Evolutionary conservation across 768 basidiomycete genomes (phyloP).

Genomic region (Amanita rimosa): DNA sequence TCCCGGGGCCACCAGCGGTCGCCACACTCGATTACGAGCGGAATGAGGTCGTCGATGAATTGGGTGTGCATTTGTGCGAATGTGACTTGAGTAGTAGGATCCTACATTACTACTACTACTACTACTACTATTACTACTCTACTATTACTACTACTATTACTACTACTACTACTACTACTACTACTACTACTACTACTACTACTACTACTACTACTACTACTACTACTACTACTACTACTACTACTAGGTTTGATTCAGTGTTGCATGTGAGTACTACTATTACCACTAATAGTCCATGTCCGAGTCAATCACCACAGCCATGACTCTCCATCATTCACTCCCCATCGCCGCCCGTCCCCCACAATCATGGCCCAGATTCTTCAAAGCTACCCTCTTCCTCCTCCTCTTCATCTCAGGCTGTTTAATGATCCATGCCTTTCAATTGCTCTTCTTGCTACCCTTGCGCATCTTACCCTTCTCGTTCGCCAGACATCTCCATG

Average conservation of each 20-base stretch:
- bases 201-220: too few species aligned
- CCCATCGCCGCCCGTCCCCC: constrained; percentile 44
- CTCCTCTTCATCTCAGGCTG: constrained; percentile 53
- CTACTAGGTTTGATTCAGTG: too few species aligned
- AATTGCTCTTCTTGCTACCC: constrained; percentile 62
- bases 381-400: constrained; percentile 40
- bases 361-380: constrained; percentile 37
- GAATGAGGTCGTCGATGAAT: constrained; percentile 41
- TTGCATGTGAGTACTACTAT: too few species aligned
- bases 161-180: too few species aligned
- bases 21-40: constrained; percentile 35
- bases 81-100: not conserved
- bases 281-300: too few species aligned
- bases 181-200: too few species aligned
- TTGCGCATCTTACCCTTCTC: constrained; percentile 53
- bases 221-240: too few species aligned
- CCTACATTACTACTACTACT: too few species aligned
- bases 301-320: too few species aligned
- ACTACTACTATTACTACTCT: too few species aligned
- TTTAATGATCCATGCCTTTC: constrained; percentile 59
- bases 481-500: constrained; percentile 44
- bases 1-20: constrained; percentile 46
- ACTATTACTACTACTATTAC: too few species aligned
- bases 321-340: constrained; percentile 21
- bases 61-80: not conserved